phyloP scores from a whole-genome alignment of 345 rosid species.

The Turritis glabra region DNA sequence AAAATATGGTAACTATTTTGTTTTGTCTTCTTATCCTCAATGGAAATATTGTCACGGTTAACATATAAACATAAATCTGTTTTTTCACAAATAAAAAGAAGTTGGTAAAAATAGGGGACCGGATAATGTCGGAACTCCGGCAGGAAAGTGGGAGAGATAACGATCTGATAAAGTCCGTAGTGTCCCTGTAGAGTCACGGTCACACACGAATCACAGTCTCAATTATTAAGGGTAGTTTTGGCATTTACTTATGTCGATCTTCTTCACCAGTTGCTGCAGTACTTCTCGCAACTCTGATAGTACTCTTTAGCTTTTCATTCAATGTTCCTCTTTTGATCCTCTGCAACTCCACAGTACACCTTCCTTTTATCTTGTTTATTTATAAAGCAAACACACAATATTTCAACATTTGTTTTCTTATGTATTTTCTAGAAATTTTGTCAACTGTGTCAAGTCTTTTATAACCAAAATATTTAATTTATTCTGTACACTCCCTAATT shows the following conservation, averaged over 20 bases:
- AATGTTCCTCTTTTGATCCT: constrained; percentile 39
- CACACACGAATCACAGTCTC: background rate
- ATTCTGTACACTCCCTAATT: background rate
- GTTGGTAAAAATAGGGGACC: constrained; percentile 28
- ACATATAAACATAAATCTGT: background rate
- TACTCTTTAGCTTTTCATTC: constrained; percentile 32
- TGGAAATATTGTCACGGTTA: constrained; percentile 7
- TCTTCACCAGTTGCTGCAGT: constrained; percentile 29
- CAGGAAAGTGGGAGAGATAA: constrained; percentile 37
- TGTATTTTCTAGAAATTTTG: background rate
- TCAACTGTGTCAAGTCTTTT: background rate
- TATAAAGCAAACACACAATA: background rate
- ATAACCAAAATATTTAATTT: too few relatives aligned
- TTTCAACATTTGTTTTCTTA: background rate
- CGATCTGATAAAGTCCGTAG: constrained; percentile 32
- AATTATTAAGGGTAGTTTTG: constrained; percentile 53
- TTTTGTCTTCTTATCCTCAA: constrained; percentile 2
- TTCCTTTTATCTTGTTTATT: background rate
- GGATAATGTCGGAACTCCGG: constrained; percentile 39
- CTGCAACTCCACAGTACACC: constrained; percentile 26
- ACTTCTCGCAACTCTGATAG: constrained; percentile 18
- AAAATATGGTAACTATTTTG: constrained; percentile 4
- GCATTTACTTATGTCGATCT: constrained; percentile 45
- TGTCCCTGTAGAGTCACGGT: constrained; percentile 34
- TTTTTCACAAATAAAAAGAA: background rate